Evolutionary conservation across 2,329 filamentous ascomycete species (phyloP).

Genomic region (Fusarium sororula): DNA sequence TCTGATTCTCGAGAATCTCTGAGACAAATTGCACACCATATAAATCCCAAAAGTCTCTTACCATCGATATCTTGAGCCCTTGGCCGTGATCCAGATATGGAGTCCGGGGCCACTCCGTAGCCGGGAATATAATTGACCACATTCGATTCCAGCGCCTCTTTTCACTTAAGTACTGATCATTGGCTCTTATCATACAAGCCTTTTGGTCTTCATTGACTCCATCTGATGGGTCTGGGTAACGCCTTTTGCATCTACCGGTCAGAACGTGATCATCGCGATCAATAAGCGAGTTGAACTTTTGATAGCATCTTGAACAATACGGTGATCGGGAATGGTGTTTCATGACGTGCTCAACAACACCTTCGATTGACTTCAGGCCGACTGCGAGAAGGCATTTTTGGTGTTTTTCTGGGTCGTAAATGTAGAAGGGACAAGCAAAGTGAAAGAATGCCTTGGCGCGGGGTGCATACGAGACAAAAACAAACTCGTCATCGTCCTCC

Average conservation of each 20-base stretch:
- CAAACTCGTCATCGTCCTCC: neutral
- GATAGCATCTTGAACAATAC: neutral
- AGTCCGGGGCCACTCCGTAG: neutral
- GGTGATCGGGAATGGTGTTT: neutral
- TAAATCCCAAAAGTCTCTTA: neutral
- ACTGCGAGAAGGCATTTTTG: neutral
- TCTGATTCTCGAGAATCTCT: neutral
- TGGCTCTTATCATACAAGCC: neutral
- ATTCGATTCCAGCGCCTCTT: neutral
- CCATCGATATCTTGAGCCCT: neutral
- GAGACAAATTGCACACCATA: neutral
- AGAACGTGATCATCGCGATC: neutral
- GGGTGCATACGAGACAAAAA: neutral
- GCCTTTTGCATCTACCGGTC: neutral
- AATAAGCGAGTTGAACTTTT: neutral
- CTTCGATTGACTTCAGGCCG: rapidly evolving
- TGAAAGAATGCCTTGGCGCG: neutral
- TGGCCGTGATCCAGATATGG: neutral
- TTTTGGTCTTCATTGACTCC: neutral
- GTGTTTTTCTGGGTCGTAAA: neutral
- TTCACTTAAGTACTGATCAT: neutral
- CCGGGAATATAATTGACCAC: neutral
- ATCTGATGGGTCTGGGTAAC: neutral
- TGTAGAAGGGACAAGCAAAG: neutral
- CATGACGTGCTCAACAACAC: neutral